These are phyloP conservation scores for Nitzschia sp. DNA, from an alignment of 108 stramenopile species.

Conservation along the genomic window DNA sequence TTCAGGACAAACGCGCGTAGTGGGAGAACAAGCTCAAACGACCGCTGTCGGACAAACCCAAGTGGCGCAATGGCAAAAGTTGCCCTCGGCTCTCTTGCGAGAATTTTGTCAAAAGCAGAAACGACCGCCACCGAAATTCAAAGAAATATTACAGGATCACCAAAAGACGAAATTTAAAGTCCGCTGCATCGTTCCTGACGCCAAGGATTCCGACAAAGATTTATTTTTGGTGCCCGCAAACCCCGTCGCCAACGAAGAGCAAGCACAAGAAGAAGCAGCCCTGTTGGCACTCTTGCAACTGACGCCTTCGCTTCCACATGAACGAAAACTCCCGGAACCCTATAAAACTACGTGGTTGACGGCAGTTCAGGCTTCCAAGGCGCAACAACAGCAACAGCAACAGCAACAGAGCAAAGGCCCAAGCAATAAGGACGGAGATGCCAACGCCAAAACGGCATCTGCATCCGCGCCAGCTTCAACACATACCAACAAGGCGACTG, in stretches of 20 bases:
- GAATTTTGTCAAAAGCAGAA: constrained; percentile 72
- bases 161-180: constrained; percentile 24
- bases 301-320: constrained; percentile 82
- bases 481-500: constrained; percentile 32
- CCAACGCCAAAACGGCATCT: constrained; percentile 2
- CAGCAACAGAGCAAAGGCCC: constrained; percentile 7
- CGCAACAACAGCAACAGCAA: constrained; percentile 3
- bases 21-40: constrained; percentile 51
- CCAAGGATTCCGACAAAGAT: constrained; percentile 72
- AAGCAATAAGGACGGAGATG: background rate
- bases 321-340: constrained; percentile 91
- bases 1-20: constrained; percentile 56
- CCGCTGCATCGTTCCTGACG: constrained; percentile 80
- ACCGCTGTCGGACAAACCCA: constrained; percentile 68
- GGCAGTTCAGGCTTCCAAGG: constrained; percentile 48
- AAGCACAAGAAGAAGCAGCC: constrained; percentile 86
- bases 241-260: constrained; percentile 69
- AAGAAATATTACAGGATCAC: constrained; percentile 25
- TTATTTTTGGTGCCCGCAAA: constrained; percentile 69
- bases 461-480: background rate
- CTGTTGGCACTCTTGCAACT: constrained; percentile 84
- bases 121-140: constrained; percentile 60
- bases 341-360: constrained; percentile 84
- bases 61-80: constrained; percentile 85
- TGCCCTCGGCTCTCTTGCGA: constrained; percentile 73